Evolutionary conservation across 2,329 filamentous ascomycete genomes (phyloP), one percentile per base, ranked within the genome.

Genomic region (Colletotrichum phormii): DNA sequence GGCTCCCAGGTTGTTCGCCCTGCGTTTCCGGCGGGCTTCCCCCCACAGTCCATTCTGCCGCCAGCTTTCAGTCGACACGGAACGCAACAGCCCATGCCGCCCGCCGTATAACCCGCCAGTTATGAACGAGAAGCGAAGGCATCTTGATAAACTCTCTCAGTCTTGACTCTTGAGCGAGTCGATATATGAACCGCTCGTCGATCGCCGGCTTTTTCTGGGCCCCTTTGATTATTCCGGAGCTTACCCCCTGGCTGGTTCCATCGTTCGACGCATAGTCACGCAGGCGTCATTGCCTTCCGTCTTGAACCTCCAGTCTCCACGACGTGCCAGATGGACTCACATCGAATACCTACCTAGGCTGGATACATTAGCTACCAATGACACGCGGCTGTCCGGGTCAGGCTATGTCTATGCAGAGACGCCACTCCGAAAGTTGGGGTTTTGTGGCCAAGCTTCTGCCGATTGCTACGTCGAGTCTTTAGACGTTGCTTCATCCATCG

Each of bases 1-100:
- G 29, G 18, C 65, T 31, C 59, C 70, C 49, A 63, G 64, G 68
- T 68, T 62, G 64, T 67, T 62, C 57, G 64, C 68, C 58, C 46
- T 62, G 64, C 22, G 51, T 53, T 49, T 62, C 57, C 58, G 35
- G 18, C 29, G 29, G 46, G 35, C 64, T 58, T 62, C 49, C 64
- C 35, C 33, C 24, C 24, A 26, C 46, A 60, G 58, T 61, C 57
- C 29, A 62, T 15, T 53, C 57, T 18, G 22, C 64, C n/a, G 37
- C 35, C 53, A 42, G 42, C 64, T 62, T 49, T 24, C 51, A 35
- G 24, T 64, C 22, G 29, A 31, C 26, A 26, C 63, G 46, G 55
- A 35, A 71, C 63, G n/a, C 33, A 31, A 33, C 46, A 46, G 46
- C 35, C 54, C 26, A 54, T 61, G 62, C 55, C 55, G 35, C 61